These are phyloP conservation scores for Phoma sp. DNA, from an alignment of 2,329 filamentous ascomycete species.

Conservation along the genomic window DNA sequence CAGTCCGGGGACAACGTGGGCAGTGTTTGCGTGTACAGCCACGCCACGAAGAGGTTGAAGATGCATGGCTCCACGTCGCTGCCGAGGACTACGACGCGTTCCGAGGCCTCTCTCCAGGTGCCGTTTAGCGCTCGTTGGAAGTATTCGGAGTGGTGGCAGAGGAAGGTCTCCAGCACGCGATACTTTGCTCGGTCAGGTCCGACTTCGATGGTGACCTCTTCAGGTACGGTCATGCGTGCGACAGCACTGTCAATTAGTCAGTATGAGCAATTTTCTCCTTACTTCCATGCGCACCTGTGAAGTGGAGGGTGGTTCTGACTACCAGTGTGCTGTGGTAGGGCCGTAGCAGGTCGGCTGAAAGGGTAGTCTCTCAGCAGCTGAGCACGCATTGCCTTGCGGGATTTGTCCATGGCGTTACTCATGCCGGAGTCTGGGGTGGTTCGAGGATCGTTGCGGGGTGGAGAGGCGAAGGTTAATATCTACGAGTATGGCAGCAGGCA, in stretches of 20 bases:
- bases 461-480: neutral
- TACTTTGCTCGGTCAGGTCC: slow-evolving; percentile 13
- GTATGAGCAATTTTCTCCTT: neutral
- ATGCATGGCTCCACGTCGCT: slow-evolving; percentile 13
- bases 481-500: neutral
- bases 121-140: slow-evolving; percentile 19
- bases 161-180: slow-evolving; percentile 13
- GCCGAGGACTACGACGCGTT: slow-evolving; percentile 11
- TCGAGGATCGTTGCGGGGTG: neutral
- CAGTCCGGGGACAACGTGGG: slow-evolving; percentile 8
- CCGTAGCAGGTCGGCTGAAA: slow-evolving; percentile 5
- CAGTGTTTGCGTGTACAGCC: slow-evolving; percentile 20
- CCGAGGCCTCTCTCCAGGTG: slow-evolving; percentile 15
- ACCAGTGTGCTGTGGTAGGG: neutral
- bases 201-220: slow-evolving; percentile 14
- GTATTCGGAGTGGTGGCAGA: slow-evolving; percentile 20
- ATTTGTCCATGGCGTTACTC: neutral
- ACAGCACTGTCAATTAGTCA: neutral
- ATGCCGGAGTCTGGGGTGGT: neutral
- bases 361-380: slow-evolving; percentile 1
- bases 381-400: slow-evolving; percentile 3
- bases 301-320: slow-evolving; percentile 4
- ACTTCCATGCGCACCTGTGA: neutral
- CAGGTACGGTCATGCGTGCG: neutral
- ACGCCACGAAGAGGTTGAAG: slow-evolving; percentile 21